Conservation (phyloP, 2,329 filamentous ascomycete species). For the Nannizzia gypsea region DNA sequence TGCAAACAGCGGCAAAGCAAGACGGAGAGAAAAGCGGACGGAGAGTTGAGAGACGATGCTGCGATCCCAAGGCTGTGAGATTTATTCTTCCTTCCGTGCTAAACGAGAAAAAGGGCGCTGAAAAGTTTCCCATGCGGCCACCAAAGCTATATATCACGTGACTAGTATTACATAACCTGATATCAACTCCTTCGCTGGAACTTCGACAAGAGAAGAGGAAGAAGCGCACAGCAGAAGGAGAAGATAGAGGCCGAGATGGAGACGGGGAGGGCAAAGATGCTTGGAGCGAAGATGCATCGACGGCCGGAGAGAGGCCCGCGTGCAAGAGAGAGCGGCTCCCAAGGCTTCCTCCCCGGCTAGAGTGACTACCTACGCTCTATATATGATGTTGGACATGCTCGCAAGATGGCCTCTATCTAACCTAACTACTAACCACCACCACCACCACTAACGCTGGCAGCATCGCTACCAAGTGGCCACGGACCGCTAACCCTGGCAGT, state of each 20-base stretch:
- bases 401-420: background rate
- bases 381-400: background rate
- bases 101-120: background rate
- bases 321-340: background rate
- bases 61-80: background rate
- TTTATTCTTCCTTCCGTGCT: too few relatives aligned
- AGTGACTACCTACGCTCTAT: background rate
- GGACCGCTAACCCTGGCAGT: background rate
- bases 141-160: slow-evolving; percentile 1
- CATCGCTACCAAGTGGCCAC: background rate
- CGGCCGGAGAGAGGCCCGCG: background rate
- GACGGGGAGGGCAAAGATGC: background rate
- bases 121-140: slow-evolving; percentile 2
- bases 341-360: background rate
- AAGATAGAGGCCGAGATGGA: background rate
- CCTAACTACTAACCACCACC: background rate
- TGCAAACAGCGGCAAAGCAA: background rate
- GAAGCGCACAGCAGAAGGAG: background rate
- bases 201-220: background rate
- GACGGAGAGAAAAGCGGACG: background rate
- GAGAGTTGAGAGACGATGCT: background rate
- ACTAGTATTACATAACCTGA: background rate
- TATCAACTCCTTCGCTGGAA: background rate
- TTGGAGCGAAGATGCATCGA: background rate
- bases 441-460: background rate